Evolutionary conservation across 2,329 filamentous ascomycete genomes (phyloP).

Genomic region (Fusarium armeniacum): DNA sequence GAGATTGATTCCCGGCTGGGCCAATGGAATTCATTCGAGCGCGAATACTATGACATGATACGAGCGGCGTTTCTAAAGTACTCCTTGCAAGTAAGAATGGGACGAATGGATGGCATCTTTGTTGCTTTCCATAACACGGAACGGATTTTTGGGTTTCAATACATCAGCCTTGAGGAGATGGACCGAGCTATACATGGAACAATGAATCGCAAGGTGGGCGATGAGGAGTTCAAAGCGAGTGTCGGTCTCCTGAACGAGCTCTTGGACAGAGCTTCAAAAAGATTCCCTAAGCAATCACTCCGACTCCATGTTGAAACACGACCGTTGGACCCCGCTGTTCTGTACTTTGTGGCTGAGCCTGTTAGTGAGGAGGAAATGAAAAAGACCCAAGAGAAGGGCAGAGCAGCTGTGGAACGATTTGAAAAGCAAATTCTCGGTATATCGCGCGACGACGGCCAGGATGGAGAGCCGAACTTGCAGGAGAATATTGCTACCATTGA

Average conservation of each 20-base stretch:
- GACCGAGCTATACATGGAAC: slow-evolving; percentile 91
- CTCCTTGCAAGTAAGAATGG: slow-evolving; percentile 95
- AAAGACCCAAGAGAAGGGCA: slow-evolving; percentile 77
- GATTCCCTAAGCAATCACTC: slow-evolving; percentile 81
- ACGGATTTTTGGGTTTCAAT: slow-evolving; percentile 98
- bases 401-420: slow-evolving; percentile 75
- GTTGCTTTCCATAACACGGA: slow-evolving; percentile 96
- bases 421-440: slow-evolving; percentile 73
- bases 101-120: slow-evolving; percentile 98
- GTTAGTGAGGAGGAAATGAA: slow-evolving; percentile 80
- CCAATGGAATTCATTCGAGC: slow-evolving; percentile 90
- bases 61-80: slow-evolving; percentile 96
- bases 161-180: slow-evolving; percentile 88
- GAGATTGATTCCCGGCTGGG: slow-evolving; percentile 84
- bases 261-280: slow-evolving; percentile 79
- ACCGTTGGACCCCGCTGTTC: slow-evolving; percentile 70
- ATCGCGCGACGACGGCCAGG: slow-evolving; percentile 52
- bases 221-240: slow-evolving; percentile 88
- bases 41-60: slow-evolving; percentile 98
- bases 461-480: slow-evolving; percentile 23
- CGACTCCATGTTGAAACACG: slow-evolving; percentile 87
- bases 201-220: slow-evolving; percentile 74
- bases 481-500: slow-evolving; percentile 25
- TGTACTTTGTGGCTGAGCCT: slow-evolving; percentile 93
- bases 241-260: slow-evolving; percentile 83